These are phyloP conservation scores for Monascus purpureus DNA, from an alignment of 495 filamentous ascomycete species.

Conservation along the genomic window DNA sequence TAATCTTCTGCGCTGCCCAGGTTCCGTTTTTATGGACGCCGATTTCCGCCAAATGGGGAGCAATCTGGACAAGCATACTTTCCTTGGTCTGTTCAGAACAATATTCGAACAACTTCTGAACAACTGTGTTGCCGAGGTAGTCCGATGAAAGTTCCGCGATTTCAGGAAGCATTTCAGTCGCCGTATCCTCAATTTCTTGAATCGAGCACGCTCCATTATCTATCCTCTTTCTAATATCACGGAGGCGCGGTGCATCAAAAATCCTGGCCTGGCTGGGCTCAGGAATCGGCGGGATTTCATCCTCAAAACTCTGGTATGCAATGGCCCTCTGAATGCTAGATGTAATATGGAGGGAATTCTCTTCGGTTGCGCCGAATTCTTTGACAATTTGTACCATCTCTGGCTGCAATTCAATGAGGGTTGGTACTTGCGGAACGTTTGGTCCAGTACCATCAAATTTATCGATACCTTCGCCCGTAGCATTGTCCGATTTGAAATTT, in stretches of 20 bases:
- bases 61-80: slow-evolving; percentile 77
- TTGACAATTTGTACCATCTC: slow-evolving; percentile 80
- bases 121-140: slow-evolving; percentile 97
- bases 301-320: slow-evolving; percentile 51
- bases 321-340: slow-evolving; percentile 63
- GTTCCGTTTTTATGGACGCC: slow-evolving; percentile 98
- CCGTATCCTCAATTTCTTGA: slow-evolving; percentile 84
- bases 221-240: slow-evolving; percentile 93
- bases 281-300: slow-evolving; percentile 78
- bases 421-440: slow-evolving; percentile 50
- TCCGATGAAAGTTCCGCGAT: slow-evolving; percentile 90
- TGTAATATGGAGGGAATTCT: slow-evolving; percentile 60
- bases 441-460: slow-evolving; percentile 25
- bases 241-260: slow-evolving; percentile 88
- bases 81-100: slow-evolving; percentile 85
- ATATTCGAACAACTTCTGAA: slow-evolving; percentile 94
- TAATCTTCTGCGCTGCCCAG: slow-evolving; percentile 98
- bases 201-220: slow-evolving; percentile 81
- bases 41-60: slow-evolving; percentile 88
- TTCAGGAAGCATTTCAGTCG: slow-evolving; percentile 84
- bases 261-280: slow-evolving; percentile 84
- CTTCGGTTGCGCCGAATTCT: slow-evolving; percentile 78
- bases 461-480: slow-evolving; percentile 17
- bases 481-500: slow-evolving; percentile 19
- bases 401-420: slow-evolving; percentile 56